phyloP scores from a whole-genome alignment of 2,329 filamentous ascomycete genomes.

The Fusarium torulosum region DNA sequence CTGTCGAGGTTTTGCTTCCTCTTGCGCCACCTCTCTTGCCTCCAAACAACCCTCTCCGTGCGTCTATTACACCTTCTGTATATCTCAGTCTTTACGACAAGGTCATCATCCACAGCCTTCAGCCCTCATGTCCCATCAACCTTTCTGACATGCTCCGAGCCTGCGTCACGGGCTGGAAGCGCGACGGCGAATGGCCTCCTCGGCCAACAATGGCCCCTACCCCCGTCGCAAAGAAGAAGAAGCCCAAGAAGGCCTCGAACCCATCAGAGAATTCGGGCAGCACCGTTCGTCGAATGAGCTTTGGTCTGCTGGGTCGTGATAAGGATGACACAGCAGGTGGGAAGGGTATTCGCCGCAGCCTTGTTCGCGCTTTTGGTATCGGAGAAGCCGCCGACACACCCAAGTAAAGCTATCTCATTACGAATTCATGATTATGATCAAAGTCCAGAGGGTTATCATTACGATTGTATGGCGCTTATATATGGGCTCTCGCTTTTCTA shows the following conservation, averaged over 20 bases:
- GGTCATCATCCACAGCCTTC: slow-evolving; percentile 82
- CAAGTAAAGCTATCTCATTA: slow-evolving; percentile 21
- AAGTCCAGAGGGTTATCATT: slow-evolving; percentile 25
- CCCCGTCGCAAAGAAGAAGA: slow-evolving; percentile 58
- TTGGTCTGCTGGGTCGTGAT: slow-evolving; percentile 61
- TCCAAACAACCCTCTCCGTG: slow-evolving; percentile 78
- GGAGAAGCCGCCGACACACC: slow-evolving; percentile 47
- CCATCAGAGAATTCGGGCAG: slow-evolving; percentile 47
- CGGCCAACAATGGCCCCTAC: slow-evolving; percentile 59
- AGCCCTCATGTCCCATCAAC: slow-evolving; percentile 90
- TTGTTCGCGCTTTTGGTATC: slow-evolving; percentile 61
- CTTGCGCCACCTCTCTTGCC: slow-evolving; percentile 80
- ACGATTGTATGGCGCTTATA: slow-evolving; percentile 36
- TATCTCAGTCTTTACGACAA: slow-evolving; percentile 92
- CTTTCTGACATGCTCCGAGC: slow-evolving; percentile 82
- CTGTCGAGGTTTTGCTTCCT: slow-evolving; percentile 75
- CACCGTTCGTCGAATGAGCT: slow-evolving; percentile 59
- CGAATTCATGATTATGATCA: slow-evolving; percentile 40
- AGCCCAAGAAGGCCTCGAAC: slow-evolving; percentile 46
- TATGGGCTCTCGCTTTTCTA: slow-evolving; percentile 24
- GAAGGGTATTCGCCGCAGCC: slow-evolving; percentile 60
- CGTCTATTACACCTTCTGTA: slow-evolving; percentile 77
- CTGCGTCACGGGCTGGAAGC: slow-evolving; percentile 91
- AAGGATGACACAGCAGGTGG: slow-evolving; percentile 52
- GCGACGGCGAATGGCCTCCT: slow-evolving; percentile 91